A percentile compares a stretch with the other conserved stretches of the same genome.
Conservation (phyloP, 495 filamentous ascomycete species). For the Trypethelium eluteriae region DNA sequence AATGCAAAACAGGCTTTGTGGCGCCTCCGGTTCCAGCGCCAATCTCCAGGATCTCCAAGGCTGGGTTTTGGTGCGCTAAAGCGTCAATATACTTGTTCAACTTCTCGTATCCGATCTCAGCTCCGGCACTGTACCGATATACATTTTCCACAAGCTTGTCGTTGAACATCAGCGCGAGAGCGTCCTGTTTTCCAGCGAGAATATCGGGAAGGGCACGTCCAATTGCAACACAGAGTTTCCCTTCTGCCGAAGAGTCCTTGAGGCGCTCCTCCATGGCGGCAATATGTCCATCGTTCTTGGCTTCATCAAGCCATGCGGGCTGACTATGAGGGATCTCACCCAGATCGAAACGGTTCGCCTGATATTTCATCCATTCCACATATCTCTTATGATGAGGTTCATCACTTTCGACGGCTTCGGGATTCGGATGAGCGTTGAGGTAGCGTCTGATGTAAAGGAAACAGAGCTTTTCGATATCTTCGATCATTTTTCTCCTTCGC, state of each 20-base stretch:
- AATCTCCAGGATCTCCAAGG: slow-evolving; percentile 22
- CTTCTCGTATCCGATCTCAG: neutral
- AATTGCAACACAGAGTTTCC: slow-evolving; percentile 5
- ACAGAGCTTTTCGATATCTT: neutral
- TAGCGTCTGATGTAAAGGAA: slow-evolving; percentile 1
- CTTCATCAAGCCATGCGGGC: neutral
- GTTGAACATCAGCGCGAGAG: slow-evolving; percentile 18
- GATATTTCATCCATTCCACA: neutral
- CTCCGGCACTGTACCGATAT: slow-evolving; percentile 11
- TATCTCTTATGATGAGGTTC: neutral
- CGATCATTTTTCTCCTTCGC: neutral
- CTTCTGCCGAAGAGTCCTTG: neutral
- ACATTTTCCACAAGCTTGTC: slow-evolving; percentile 17
- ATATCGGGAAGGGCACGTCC: slow-evolving; percentile 12
- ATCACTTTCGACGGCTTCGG: neutral
- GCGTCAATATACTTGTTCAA: neutral
- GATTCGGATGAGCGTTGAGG: slow-evolving; percentile 8
- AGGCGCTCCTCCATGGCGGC: slow-evolving; percentile 6
- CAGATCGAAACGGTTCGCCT: neutral
- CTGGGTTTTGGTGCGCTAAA: slow-evolving; percentile 18
- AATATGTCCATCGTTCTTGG: neutral
- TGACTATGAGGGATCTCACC: neutral
- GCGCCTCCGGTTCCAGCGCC: slow-evolving; percentile 25
- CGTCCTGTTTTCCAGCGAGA: neutral
- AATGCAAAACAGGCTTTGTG: slow-evolving; percentile 15